Percentiles rank a stretch among this genome's conserved stretches.
These are phyloP conservation scores for Lepiota venenata DNA, from an alignment of 768 basidiomycete species.

Conservation along the genomic window DNA sequence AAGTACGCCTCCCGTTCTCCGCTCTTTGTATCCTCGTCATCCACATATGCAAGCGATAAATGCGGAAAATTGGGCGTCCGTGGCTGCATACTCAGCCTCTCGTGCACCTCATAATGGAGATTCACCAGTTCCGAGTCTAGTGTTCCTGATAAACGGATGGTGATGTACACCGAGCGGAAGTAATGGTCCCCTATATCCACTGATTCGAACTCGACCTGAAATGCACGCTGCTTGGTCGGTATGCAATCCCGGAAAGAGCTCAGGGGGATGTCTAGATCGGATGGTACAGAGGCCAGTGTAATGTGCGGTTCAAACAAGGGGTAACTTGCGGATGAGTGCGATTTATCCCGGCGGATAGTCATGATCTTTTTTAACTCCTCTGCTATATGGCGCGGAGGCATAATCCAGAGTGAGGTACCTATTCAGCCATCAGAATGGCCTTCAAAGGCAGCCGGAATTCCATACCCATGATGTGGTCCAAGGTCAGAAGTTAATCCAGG, in stretches of 20 bases:
- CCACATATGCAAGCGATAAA: conserved; percentile 71
- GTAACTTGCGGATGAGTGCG: conserved; percentile 41
- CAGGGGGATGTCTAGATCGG: conserved; percentile 21
- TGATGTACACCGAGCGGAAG: conserved; percentile 68
- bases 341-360: conserved; percentile 27
- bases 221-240: conserved; percentile 6
- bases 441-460: no score
- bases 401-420: conserved; percentile 60
- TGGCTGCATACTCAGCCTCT: conserved; percentile 32
- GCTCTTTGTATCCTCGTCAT: conserved; percentile 52
- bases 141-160: conserved; percentile 25
- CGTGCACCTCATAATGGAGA: conserved; percentile 48
- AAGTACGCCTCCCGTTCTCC: conserved; percentile 49
- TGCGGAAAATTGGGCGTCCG: conserved; percentile 64
- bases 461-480: no score
- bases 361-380: conserved; percentile 45
- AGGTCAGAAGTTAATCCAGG: no score
- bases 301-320: conserved; percentile 67
- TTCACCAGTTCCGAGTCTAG: conserved; percentile 39
- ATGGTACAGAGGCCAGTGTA: conserved; percentile 52
- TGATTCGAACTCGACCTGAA: conserved; percentile 46
- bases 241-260: conserved; percentile 20
- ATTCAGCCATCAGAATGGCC: neutral
- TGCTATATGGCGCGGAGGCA: conserved; percentile 47
- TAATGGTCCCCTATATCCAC: conserved; percentile 60